Evolutionary conservation across 805 yeast species (phyloP).

Genomic region (Saccharomycopsis vini): DNA sequence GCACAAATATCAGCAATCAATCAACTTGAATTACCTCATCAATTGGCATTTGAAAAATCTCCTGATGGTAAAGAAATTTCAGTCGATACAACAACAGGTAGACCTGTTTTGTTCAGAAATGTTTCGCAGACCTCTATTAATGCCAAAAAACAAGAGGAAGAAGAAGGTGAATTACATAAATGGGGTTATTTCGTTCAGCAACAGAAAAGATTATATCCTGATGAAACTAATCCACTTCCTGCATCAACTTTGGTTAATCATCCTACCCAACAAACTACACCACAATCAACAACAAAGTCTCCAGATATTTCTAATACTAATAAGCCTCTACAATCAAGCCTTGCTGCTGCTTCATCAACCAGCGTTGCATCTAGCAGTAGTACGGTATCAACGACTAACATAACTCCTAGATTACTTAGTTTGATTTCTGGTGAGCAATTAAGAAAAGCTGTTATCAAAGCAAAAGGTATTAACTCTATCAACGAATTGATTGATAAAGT

Average conservation of each 20-base stretch:
- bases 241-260: background rate
- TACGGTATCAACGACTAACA: slow-evolving; percentile 2
- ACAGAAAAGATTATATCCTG: slow-evolving; percentile 33
- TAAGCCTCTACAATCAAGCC: background rate
- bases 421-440: slow-evolving; percentile 40
- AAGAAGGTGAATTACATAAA: slow-evolving; percentile 87
- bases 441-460: slow-evolving; percentile 51
- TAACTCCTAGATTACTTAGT: slow-evolving; percentile 24
- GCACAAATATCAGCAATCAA: slow-evolving; percentile 6
- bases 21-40: slow-evolving; percentile 41
- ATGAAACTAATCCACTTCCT: slow-evolving; percentile 7
- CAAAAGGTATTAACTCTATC: slow-evolving; percentile 67
- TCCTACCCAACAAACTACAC: background rate
- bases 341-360: background rate
- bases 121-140: slow-evolving; percentile 55
- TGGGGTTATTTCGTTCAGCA: slow-evolving; percentile 77
- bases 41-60: slow-evolving; percentile 59
- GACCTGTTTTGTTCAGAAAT: slow-evolving; percentile 58
- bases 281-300: background rate
- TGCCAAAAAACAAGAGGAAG: slow-evolving; percentile 74
- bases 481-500: slow-evolving; percentile 60
- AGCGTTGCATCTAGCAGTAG: background rate
- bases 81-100: slow-evolving; percentile 61
- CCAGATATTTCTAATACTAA: background rate
- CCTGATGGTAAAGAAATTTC: slow-evolving; percentile 44